These are phyloP conservation scores for Podaxis sp. DNA, from an alignment of 768 basidiomycete genomes.

Conservation along the genomic window DNA sequence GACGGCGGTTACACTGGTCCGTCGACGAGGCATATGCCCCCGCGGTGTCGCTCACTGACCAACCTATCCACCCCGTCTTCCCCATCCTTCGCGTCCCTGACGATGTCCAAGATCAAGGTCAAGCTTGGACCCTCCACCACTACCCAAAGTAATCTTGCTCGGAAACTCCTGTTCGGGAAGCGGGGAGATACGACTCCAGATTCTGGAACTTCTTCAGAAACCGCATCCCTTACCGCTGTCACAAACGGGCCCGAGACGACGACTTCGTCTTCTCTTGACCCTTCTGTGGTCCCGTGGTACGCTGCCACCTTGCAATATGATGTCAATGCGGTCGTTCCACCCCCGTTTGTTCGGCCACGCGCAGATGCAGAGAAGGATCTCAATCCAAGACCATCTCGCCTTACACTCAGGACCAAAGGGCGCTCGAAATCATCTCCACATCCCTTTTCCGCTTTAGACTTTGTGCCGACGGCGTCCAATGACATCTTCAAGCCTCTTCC, in stretches of 20 bases:
- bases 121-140: conserved; percentile 42
- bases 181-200: conserved; percentile 19
- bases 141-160: conserved; percentile 50
- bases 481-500: conserved; percentile 56
- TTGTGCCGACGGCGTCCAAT: conserved; percentile 47
- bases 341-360: neutral
- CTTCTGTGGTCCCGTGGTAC: conserved; percentile 11
- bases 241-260: neutral
- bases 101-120: conserved; percentile 47
- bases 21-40: conserved; percentile 32
- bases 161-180: conserved; percentile 53
- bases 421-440: conserved; percentile 68
- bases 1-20: neutral
- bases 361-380: neutral
- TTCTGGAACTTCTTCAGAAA: conserved; percentile 1
- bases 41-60: conserved; percentile 58
- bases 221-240: neutral
- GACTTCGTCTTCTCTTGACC: neutral
- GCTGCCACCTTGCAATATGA: conserved; percentile 12
- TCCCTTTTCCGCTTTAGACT: conserved; percentile 61
- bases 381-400: conserved; percentile 23
- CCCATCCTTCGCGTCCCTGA: conserved; percentile 41
- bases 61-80: conserved; percentile 47
- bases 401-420: conserved; percentile 44
- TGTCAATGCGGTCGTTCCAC: conserved; percentile 1